These are phyloP conservation scores for Tylopilus vinaceipallidus DNA, from an alignment of 768 basidiomycete species.

Conservation along the genomic window DNA sequence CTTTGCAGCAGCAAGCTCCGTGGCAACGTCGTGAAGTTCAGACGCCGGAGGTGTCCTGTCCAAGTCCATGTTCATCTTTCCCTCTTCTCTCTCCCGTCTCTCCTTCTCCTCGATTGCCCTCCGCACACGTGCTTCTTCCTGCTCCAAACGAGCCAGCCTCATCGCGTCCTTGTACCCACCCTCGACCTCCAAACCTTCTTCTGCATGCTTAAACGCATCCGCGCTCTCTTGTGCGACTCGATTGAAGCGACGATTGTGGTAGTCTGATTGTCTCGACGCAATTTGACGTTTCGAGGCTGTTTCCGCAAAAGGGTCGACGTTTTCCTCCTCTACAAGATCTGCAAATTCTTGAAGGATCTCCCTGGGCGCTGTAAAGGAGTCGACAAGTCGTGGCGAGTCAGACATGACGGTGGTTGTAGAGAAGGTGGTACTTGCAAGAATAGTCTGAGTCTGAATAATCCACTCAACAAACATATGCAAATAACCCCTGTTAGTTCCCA, in stretches of 20 bases:
- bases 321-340: conserved; percentile 90
- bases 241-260: conserved; percentile 88
- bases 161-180: conserved; percentile 97
- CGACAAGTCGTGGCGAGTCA: conserved; percentile 69
- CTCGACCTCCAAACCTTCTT: conserved; percentile 69
- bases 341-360: conserved; percentile 93
- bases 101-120: conserved; percentile 88
- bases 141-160: conserved; percentile 86
- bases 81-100: conserved; percentile 68
- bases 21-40: conserved; percentile 70
- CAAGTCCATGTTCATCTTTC: conserved; percentile 76
- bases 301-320: conserved; percentile 89
- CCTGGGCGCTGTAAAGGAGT: conserved; percentile 91
- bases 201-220: conserved; percentile 69
- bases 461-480: conserved; percentile 23
- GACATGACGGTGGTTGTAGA: conserved; percentile 44
- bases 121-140: conserved; percentile 85
- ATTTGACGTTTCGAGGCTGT: conserved; percentile 93
- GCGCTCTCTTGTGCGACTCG: conserved; percentile 79
- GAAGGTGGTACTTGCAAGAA: conserved; percentile 1
- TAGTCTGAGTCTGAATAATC: conserved; percentile 33
- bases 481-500: conserved; percentile 21
- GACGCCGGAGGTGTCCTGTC: conserved; percentile 90
- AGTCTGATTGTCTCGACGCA: conserved; percentile 89
- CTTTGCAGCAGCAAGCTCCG: conserved; percentile 56